Conservation (phyloP, 2,329 filamentous ascomycete species). For the Bipolaris bicolor region DNA sequence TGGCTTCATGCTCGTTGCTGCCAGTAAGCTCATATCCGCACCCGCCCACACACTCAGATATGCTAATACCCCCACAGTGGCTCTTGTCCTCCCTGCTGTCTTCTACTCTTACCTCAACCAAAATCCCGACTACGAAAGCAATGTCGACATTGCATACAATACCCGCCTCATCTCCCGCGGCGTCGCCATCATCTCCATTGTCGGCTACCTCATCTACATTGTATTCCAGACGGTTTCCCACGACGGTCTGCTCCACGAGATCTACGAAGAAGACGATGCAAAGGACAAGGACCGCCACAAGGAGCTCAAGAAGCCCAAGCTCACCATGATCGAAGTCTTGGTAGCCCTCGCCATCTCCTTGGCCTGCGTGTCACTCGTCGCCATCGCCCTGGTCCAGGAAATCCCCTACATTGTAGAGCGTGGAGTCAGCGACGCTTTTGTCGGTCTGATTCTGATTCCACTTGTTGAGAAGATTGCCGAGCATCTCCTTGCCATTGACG, state of each 20-base stretch:
- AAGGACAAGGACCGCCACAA: conserved; percentile 68
- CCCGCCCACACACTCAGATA: conserved; percentile 10
- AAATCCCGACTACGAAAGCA: conserved; percentile 36
- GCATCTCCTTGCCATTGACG: conserved; percentile 82
- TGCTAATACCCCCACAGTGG: conserved; percentile 44
- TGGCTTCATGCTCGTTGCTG: conserved; percentile 77
- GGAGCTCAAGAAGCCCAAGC: conserved; percentile 67
- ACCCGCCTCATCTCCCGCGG: conserved; percentile 72
- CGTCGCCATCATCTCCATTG: conserved; percentile 71
- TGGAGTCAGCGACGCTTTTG: conserved; percentile 59
- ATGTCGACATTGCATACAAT: conserved; percentile 59
- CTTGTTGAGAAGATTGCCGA: conserved; percentile 85
- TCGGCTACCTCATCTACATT: conserved; percentile 66
- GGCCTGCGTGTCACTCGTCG: conserved; percentile 73
- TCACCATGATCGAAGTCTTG: conserved; percentile 76
- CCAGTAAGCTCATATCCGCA: conserved; percentile 53
- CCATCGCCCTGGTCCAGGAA: conserved; percentile 74
- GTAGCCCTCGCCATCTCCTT: conserved; percentile 69
- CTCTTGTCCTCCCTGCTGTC: conserved; percentile 56
- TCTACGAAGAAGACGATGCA: conserved; percentile 73
- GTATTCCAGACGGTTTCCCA: conserved; percentile 79
- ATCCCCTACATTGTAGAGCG: conserved; percentile 67
- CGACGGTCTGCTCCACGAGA: conserved; percentile 75
- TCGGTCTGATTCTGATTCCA: conserved; percentile 77
- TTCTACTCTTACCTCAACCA: conserved; percentile 58